phyloP scores from a whole-genome alignment of 2,329 filamentous ascomycete species.

The Diaporthe citriasiana region DNA sequence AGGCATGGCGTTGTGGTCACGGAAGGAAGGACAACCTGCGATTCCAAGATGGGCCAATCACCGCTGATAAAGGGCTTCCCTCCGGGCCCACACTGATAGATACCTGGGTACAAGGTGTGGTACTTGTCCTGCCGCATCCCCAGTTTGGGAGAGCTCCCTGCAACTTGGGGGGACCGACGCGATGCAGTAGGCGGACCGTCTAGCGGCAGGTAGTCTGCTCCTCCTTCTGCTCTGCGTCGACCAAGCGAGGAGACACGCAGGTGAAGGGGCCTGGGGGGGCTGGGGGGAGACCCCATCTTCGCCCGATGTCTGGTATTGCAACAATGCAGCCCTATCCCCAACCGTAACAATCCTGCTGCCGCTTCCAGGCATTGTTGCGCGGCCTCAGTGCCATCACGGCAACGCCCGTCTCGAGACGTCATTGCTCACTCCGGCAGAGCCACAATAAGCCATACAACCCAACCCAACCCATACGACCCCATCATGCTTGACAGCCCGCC shows the following conservation, averaged over 20 bases:
- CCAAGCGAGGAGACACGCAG: conserved; percentile 7
- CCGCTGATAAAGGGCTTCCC: neutral
- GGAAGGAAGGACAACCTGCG: conserved; percentile 23
- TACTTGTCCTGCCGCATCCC: neutral
- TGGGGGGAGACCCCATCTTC: conserved; percentile 2
- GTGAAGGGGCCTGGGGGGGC: neutral
- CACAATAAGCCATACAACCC: conserved; percentile 10
- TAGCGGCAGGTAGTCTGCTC: conserved; percentile 1
- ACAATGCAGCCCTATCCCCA: conserved; percentile 43
- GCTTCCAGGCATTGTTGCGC: conserved; percentile 30
- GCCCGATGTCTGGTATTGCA: conserved; percentile 38
- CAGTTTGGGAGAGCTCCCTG: neutral
- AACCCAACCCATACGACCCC: conserved; percentile 1
- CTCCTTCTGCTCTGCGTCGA: neutral
- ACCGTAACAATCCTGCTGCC: conserved; percentile 20
- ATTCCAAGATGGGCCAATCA: conserved; percentile 27
- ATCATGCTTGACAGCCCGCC: conserved; percentile 15
- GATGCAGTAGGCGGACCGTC: conserved; percentile 19
- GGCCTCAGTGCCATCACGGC: conserved; percentile 9
- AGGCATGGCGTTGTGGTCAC: conserved; percentile 13
- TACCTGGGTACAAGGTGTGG: conserved; percentile 2
- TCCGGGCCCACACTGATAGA: neutral
- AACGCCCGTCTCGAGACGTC: conserved; percentile 12
- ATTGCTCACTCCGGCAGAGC: conserved; percentile 15
- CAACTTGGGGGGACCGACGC: neutral